phyloP scores from a whole-genome alignment of 2,329 filamentous ascomycete genomes.

The Lasiodiplodia gonubiensis region DNA sequence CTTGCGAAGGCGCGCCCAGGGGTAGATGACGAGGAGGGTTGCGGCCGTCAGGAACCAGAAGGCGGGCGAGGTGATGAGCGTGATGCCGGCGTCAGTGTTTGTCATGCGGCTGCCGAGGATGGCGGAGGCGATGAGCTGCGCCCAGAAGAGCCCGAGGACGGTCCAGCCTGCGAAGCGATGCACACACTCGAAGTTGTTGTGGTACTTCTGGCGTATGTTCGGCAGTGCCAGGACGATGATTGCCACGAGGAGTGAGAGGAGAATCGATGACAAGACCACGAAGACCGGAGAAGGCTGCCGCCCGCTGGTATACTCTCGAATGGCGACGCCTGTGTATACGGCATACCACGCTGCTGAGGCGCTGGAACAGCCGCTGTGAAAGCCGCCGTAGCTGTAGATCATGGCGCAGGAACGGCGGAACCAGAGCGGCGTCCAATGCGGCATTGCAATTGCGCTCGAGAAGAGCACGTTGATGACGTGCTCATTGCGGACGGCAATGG shows the following conservation, averaged over 20 bases:
- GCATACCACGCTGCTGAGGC: slow-evolving; percentile 51
- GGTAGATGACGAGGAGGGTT: slow-evolving; percentile 70
- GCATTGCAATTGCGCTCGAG: slow-evolving; percentile 40
- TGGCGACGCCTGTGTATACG: slow-evolving; percentile 44
- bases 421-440: slow-evolving; percentile 37
- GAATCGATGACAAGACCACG: slow-evolving; percentile 34
- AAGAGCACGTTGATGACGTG: slow-evolving; percentile 42
- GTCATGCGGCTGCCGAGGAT: slow-evolving; percentile 21
- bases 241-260: slow-evolving; percentile 34
- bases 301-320: slow-evolving; percentile 35
- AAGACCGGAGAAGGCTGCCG: slow-evolving; percentile 30
- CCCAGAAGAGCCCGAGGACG: slow-evolving; percentile 43
- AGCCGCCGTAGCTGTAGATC: slow-evolving; percentile 43
- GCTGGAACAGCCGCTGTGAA: slow-evolving; percentile 43
- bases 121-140: slow-evolving; percentile 20
- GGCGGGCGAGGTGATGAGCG: slow-evolving; percentile 55
- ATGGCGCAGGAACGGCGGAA: slow-evolving; percentile 36
- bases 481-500: slow-evolving; percentile 42
- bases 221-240: slow-evolving; percentile 40
- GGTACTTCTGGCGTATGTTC: slow-evolving; percentile 34
- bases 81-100: slow-evolving; percentile 38
- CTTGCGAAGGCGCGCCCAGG: slow-evolving; percentile 74
- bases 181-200: slow-evolving; percentile 43
- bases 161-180: slow-evolving; percentile 46
- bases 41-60: slow-evolving; percentile 75